phyloP scores from a whole-genome alignment of 768 basidiomycete genomes.

The Xerocomus spinulosus region DNA sequence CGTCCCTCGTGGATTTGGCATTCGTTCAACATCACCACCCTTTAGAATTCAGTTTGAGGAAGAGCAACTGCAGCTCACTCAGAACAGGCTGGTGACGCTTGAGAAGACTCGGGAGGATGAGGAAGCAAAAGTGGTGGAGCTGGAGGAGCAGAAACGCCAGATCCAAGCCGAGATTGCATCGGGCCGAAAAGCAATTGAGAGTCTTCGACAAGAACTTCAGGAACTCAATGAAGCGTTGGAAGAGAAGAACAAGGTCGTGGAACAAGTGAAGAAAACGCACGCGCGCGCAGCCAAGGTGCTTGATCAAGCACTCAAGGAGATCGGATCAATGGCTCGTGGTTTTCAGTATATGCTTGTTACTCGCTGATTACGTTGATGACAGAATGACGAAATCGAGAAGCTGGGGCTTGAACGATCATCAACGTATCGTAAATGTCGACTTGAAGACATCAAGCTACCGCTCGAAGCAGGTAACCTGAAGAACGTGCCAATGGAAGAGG shows the following conservation, averaged over 20 bases:
- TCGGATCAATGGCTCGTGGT: constrained; percentile 62
- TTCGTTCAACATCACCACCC: constrained; percentile 4
- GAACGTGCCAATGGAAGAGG: constrained; percentile 95
- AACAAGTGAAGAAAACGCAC: constrained; percentile 69
- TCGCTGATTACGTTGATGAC: background rate
- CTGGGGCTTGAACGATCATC: constrained; percentile 78
- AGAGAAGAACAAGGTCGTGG: constrained; percentile 68
- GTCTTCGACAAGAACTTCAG: constrained; percentile 58
- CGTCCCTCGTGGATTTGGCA: background rate
- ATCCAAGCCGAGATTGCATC: constrained; percentile 57
- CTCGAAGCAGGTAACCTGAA: constrained; percentile 70
- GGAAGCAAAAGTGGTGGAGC: constrained; percentile 45
- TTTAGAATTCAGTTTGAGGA: constrained; percentile 74
- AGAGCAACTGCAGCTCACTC: constrained; percentile 62
- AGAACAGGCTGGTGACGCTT: constrained; percentile 58
- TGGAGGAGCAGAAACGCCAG: constrained; percentile 50
- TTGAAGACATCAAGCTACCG: constrained; percentile 88
- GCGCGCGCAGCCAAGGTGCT: constrained; percentile 67
- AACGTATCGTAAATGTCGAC: constrained; percentile 85
- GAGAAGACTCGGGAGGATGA: constrained; percentile 51
- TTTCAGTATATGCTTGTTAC: constrained; percentile 21
- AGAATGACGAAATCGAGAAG: constrained; percentile 92
- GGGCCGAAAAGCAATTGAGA: constrained; percentile 51
- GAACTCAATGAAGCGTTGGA: constrained; percentile 61
- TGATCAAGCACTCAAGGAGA: constrained; percentile 89